A percentile compares a stretch with the other conserved stretches of the same genome.
Conservation (phyloP, 192 early-diverging fungal genomes). For the Coemansia sp. region DNA sequence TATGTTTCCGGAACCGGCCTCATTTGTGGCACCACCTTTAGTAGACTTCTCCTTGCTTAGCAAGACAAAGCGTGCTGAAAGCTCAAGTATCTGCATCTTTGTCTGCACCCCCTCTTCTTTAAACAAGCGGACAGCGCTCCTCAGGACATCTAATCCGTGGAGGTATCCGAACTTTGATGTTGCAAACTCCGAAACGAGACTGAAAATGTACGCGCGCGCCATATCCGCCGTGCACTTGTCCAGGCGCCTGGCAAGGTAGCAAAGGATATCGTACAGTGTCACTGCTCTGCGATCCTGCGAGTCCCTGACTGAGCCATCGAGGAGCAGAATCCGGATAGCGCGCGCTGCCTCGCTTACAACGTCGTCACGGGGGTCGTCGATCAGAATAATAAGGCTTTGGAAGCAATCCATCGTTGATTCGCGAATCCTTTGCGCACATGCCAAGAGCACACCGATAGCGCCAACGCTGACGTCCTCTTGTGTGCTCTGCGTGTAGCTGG, state of each 20-base stretch:
- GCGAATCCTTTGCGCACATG: conserved; percentile 51
- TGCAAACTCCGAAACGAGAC: conserved; percentile 83
- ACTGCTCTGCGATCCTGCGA: conserved; percentile 20
- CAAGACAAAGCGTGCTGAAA: conserved; percentile 57
- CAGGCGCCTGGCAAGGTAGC: conserved; percentile 26
- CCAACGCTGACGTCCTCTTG: conserved; percentile 30
- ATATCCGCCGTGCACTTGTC: conserved; percentile 20
- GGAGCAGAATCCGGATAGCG: conserved; percentile 32
- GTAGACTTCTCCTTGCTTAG: neutral
- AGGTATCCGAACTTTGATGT: conserved; percentile 56
- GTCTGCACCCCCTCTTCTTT: conserved; percentile 61
- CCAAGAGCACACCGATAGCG: conserved; percentile 31
- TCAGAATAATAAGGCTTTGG: conserved; percentile 38
- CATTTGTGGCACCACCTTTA: neutral
- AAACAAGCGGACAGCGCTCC: conserved; percentile 65
- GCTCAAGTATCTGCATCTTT: conserved; percentile 81
- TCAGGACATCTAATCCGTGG: conserved; percentile 79
- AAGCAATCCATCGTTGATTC: conserved; percentile 48
- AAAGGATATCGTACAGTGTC: conserved; percentile 52
- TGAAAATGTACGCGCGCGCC: conserved; percentile 84
- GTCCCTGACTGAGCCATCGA: conserved; percentile 49
- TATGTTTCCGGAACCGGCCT: neutral
- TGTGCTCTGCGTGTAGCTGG: conserved; percentile 45
- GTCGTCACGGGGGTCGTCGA: conserved; percentile 20
- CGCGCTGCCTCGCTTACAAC: conserved; percentile 30